These are phyloP conservation scores for Syncephalis plumigaleata DNA, from an alignment of 371 early-diverging fungal genomes.

Conservation along the genomic window DNA sequence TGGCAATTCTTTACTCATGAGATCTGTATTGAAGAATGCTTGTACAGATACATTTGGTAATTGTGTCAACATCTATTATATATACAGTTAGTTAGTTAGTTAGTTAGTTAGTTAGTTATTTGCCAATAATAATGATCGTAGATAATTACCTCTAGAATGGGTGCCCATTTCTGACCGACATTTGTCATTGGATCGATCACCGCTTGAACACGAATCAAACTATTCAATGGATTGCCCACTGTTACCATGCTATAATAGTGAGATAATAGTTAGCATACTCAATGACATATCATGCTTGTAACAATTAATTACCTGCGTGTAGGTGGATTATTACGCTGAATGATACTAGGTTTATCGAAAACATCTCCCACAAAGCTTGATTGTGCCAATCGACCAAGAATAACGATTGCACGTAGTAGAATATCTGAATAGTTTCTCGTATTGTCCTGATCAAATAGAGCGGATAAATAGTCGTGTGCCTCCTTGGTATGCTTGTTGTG, in stretches of 20 bases:
- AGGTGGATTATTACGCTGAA: too few species aligned
- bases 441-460: too few species aligned
- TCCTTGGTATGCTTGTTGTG: slow-evolving; percentile 16
- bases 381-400: too few species aligned
- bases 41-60: neutral
- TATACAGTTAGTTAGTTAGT: neutral
- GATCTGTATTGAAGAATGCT: slow-evolving; percentile 25
- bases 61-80: slow-evolving; percentile 8
- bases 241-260: slow-evolving; percentile 11
- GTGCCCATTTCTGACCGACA: slow-evolving; percentile 53
- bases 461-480: neutral
- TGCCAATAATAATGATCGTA: neutral
- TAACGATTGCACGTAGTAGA: too few species aligned
- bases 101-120: too few species aligned
- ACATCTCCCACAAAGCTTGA: too few species aligned
- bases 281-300: neutral
- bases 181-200: slow-evolving; percentile 62
- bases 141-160: slow-evolving; percentile 28
- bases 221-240: slow-evolving; percentile 15
- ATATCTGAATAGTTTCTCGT: too few species aligned
- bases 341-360: too few species aligned
- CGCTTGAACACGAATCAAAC: slow-evolving; percentile 37
- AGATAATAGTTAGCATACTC: neutral
- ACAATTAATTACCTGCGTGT: too few species aligned
- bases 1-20: slow-evolving; percentile 34